Evolutionary conservation across 805 yeast species (phyloP), one percentile per base, ranked within the genome.

Genomic region (Yarrowia sp.): DNA sequence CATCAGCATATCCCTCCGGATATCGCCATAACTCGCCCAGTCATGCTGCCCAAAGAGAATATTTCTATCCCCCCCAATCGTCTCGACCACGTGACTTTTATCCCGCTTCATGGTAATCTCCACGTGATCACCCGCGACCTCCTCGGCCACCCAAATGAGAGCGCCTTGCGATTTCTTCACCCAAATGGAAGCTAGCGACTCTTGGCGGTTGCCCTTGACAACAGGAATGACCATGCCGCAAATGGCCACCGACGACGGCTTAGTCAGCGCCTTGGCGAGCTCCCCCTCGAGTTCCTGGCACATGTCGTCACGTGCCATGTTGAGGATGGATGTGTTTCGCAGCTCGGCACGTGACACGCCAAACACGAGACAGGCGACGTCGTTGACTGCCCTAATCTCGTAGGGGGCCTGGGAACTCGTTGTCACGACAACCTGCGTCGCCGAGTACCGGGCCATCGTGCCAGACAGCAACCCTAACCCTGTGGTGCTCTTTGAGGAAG

Each of bases 151-250:
- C 80, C 95, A 88, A 63, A 92, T 89, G 67, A 92, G 83, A 68
- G 90, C 78, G 53, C 85, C 85, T 3, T 88, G 88, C 72, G 88
- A 87, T 70, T 67, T 43, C 74, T 92, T 92, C 0, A 95, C 97
- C 97, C 97, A 94, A 69, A 93, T 78, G 0, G 97, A 90, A 11
- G 97, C 92, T 90, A 97, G 88, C 0, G 93, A 90, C 70, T 85
- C 80, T 38, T 84, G 84, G 59, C 83, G 84, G 16, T 90, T 89
- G 14, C 88, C 86, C 72, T 91, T 84, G 49, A 85, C 81, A 58
- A 92, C 89, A 10, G 96, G 97, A 12, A 92, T 87, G 59, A 92
- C 87, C 73, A 91, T 95, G 70, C 97, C 98, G 46, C 70, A 79
- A 72, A 68, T 79, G 76, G 11, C 84, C 77, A 74, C 76, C 2